Base-by-base conservation (phyloP, 305 asterid genomes). In the Rubia balearica region DNA sequence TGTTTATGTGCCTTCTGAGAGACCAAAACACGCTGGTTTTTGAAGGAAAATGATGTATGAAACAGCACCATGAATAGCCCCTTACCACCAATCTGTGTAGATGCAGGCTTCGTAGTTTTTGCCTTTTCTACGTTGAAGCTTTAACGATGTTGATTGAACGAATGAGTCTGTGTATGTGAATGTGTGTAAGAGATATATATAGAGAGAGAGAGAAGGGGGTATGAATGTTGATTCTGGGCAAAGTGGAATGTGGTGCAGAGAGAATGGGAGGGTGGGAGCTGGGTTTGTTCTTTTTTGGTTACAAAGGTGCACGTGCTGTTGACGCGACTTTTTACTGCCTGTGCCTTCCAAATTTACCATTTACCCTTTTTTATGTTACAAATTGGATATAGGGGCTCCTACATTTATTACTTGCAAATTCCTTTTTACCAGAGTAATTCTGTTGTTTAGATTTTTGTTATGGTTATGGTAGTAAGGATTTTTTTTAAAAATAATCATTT, bases 241-340 rank as follows among this genome's bases (percentile, higher is more conserved):
- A 74, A 68, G 69, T 2, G 73, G 73, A 48, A 46, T 68, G 65
- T 60, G 57, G 73, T 46, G 56, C 30, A 59, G 43, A 46, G 73
- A 19, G 16, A 17, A 24, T 51, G 17, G 42, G 19, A 41, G 22
- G 24, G 14, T 30, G 4, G 33, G 19, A 48, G 60, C 69, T 74
- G 48, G 61, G 53, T 53, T 61, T 67, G 67, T 55, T 68, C 55
- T 40, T 55, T 36, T 69, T 36, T 73, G 60, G 68, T 48, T 19
- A 74, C 72, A 1, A 55, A 24, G 65, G 64, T 74, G 64, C 69
- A 61, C 77, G 69, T 74, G 77, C 59, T 41, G 5, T 62, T 62
- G 49, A 38, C 43, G 49, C 1, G 3, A 5, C 30, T 36, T 62
- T 0, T 62, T 62, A 49, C 21, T 49, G 19, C 14, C 56, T n/a